A percentile compares a stretch with the other conserved stretches of the same genome.
Conservation (phyloP, 441 rosid species). For the Bruguiera hainesii region DNA sequence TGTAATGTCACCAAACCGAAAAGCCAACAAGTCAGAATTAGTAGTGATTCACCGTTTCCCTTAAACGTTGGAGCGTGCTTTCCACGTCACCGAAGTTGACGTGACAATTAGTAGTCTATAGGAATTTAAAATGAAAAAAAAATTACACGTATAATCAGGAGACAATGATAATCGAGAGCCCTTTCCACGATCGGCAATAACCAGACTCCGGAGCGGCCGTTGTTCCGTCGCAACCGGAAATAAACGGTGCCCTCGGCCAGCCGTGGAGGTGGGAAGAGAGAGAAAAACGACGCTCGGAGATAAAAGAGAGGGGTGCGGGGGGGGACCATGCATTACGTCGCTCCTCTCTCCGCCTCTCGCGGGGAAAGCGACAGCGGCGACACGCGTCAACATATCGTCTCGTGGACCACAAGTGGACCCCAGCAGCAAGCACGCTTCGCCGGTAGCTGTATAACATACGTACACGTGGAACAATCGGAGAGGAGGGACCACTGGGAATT, state of each 20-base stretch:
- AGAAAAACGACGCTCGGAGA: conserved; percentile 7
- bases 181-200: no score
- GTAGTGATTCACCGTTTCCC: conserved; percentile 10
- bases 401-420: conserved; percentile 71
- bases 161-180: neutral
- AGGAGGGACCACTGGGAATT: conserved; percentile 45
- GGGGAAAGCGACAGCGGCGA: conserved; percentile 37
- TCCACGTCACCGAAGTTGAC: conserved; percentile 36
- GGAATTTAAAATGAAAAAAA: no score
- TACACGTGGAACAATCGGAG: conserved; percentile 46
- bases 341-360: conserved; percentile 40
- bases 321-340: conserved; percentile 51
- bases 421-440: conserved; percentile 46
- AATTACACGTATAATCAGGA: neutral
- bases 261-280: neutral
- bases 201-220: no score
- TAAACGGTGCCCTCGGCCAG: neutral
- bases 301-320: neutral
- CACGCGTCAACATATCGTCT: conserved; percentile 39
- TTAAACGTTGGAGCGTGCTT: conserved; percentile 50
- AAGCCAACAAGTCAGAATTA: no score
- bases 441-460: conserved; percentile 32
- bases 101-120: neutral
- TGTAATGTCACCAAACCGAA: no score
- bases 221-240: no score